Conservation (phyloP, 768 basidiomycete genomes). For the Psilocybe azurescens region DNA sequence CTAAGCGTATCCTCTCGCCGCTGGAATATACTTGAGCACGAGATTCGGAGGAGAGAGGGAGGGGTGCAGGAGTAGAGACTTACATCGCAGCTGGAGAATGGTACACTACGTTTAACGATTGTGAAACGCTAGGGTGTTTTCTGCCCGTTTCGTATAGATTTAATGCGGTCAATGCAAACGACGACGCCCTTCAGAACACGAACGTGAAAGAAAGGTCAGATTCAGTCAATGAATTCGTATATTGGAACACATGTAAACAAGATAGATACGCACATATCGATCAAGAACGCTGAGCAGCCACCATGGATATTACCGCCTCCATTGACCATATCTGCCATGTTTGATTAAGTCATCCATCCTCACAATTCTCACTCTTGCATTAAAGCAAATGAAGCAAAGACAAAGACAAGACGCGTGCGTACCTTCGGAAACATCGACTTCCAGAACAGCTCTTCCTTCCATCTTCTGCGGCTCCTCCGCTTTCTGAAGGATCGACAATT, state of each 20-base stretch:
- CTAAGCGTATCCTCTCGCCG: slow-evolving; percentile 53
- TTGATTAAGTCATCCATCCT: neutral
- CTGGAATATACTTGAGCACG: slow-evolving; percentile 30
- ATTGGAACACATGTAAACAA: no score
- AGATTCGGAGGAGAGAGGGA: neutral
- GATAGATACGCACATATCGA: slow-evolving; percentile 48
- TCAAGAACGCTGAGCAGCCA: slow-evolving; percentile 55
- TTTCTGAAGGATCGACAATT: slow-evolving; percentile 44
- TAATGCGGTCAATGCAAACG: slow-evolving; percentile 48
- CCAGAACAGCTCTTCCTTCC: slow-evolving; percentile 49
- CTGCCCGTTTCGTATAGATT: slow-evolving; percentile 30
- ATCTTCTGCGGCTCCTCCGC: slow-evolving; percentile 44
- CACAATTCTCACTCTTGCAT: no score
- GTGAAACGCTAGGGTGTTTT: slow-evolving; percentile 44
- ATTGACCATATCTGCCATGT: slow-evolving; percentile 55
- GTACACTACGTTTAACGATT: slow-evolving; percentile 56
- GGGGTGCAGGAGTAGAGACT: slow-evolving; percentile 12
- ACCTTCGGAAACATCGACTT: slow-evolving; percentile 48
- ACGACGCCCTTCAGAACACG: slow-evolving; percentile 45
- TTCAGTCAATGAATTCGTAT: no score
- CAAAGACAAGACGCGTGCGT: neutral
- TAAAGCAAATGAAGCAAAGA: no score
- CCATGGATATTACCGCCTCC: slow-evolving; percentile 51
- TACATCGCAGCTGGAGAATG: slow-evolving; percentile 61
- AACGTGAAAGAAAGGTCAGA: neutral